Percentiles rank a stretch among this genome's conserved stretches.
Evolutionary conservation across 345 rosid species (phyloP).

Genomic region (Tarenaya hassleriana): DNA sequence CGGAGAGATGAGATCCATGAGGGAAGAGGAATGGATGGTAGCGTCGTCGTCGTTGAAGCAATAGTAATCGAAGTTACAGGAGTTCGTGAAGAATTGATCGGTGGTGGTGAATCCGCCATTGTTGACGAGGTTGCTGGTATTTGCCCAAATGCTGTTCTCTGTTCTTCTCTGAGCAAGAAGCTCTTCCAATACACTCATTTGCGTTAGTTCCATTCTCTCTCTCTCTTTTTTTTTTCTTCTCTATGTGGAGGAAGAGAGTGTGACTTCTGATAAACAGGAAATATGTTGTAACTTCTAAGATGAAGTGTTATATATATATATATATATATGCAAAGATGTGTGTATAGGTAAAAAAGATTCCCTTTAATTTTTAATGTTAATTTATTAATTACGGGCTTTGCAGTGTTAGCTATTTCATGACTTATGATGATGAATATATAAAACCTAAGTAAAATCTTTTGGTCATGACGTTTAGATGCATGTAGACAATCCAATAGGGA

Average conservation of each 20-base stretch:
- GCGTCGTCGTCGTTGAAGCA: slow-evolving; percentile 18
- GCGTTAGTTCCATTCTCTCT: slow-evolving; percentile 56
- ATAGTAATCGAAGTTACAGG: not conserved
- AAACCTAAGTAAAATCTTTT: no score
- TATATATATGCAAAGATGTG: slow-evolving; percentile 22
- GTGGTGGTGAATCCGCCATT: not conserved
- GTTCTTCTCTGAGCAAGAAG: slow-evolving; percentile 53
- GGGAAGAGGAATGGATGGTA: slow-evolving; percentile 28
- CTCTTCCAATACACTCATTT: slow-evolving; percentile 68
- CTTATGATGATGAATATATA: no score
- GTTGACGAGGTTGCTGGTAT: slow-evolving; percentile 28
- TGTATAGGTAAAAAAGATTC: slow-evolving; percentile 9
- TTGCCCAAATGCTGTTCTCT: no score
- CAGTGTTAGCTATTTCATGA: not conserved
- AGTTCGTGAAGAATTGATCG: not conserved
- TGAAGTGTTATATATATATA: slow-evolving; percentile 25
- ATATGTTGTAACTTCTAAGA: slow-evolving; percentile 23
- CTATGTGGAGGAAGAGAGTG: slow-evolving; percentile 21
- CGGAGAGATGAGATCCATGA: slow-evolving; percentile 34
- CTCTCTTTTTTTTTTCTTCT: slow-evolving; percentile 14
- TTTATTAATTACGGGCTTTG: slow-evolving; percentile 7
- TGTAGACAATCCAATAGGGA: not conserved
- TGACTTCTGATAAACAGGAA: no score
- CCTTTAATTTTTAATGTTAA: slow-evolving; percentile 4
- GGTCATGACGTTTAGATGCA: no score